Percentiles rank a stretch among this genome's conserved stretches.
phyloP scores from a whole-genome alignment of 768 basidiomycete species.

The Suillus occidentalis region DNA sequence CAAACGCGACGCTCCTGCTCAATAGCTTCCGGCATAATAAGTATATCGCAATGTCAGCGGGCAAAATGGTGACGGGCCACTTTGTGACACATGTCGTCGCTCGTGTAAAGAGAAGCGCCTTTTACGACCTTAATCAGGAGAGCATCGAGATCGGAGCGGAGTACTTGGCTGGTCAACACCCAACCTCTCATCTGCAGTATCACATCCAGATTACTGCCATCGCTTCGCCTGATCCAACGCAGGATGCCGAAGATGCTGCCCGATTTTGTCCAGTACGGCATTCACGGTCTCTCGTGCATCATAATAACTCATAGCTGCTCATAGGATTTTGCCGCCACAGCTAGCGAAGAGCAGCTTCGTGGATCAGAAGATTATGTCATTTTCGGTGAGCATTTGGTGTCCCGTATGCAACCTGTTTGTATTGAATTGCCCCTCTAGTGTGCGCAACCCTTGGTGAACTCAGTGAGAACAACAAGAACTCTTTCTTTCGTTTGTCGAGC shows the following conservation, averaged over 20 bases:
- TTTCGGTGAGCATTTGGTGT: background rate
- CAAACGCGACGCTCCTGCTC: conserved; percentile 18
- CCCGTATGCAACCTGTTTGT: background rate
- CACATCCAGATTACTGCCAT: conserved; percentile 7
- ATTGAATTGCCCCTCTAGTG: background rate
- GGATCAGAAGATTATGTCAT: conserved; percentile 8
- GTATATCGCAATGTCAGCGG: conserved; percentile 14
- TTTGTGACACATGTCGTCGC: conserved; percentile 18
- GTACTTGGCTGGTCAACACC: background rate
- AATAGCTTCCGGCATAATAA: conserved; percentile 14
- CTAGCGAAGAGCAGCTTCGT: conserved; percentile 12
- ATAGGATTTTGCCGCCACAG: conserved; percentile 17
- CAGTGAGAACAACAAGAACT: background rate
- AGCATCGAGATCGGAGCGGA: background rate
- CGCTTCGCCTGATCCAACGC: conserved; percentile 13
- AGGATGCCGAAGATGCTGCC: conserved; percentile 15
- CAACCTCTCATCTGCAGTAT: background rate
- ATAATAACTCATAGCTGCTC: background rate
- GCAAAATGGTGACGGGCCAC: conserved; percentile 17
- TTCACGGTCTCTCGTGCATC: background rate
- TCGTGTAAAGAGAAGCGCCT: background rate
- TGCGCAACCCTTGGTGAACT: conserved; percentile 1
- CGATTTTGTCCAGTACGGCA: conserved; percentile 12
- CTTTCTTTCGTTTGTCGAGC: background rate
- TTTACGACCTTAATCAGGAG: background rate